Base-by-base conservation (phyloP, 2,329 filamentous ascomycete genomes). In the Aspergillus tubingensis region DNA sequence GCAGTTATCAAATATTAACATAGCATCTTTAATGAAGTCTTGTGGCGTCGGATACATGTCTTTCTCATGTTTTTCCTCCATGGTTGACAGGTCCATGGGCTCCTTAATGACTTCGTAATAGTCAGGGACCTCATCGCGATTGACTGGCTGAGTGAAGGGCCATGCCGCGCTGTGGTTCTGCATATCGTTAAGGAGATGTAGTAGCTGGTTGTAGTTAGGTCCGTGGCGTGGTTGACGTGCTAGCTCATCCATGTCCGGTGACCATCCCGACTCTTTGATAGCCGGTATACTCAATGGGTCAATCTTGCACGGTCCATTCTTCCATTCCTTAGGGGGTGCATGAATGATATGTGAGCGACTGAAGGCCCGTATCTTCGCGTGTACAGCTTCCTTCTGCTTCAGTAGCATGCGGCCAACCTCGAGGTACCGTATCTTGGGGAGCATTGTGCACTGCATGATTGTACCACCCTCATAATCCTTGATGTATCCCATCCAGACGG, bases 401-500 rank as follows among this genome's bases (percentile, higher is more conserved):
- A 96, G 85, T 2, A 99, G 84, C 92, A 99, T 96, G 64, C 93
- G 89, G 3, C 92, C 91, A 71, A 88, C 87, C 76, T 99, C 94
- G 5, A 99, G 88, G 77, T 99, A 99, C 53, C 95, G 90, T 57
- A 98, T 92, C 64, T 90, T 91, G 7, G 94, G 94, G 19, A 99
- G 85, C 95, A 99, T 98, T 55, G 90, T 92, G 73, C 95, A 99
- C 79, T 99, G 95, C 95, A 99, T 99, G 63, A 99, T 96, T 0
- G 95, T 99, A 60, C 95, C 95, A 60, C 95, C 95, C 78, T 99
- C 95, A 76, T 99, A 99, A 75, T 99, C 95, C 75, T 99, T 99
- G 81, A 99, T 99, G 71, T 98, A 99, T 2, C 95, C 95, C 95
- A 98, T 98, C 95, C 95, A 99, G 3, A 92, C 88, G 2, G 89